These are phyloP conservation scores for Penicillium sumatraense DNA, from an alignment of 2,329 filamentous ascomycete species.

Conservation along the genomic window DNA sequence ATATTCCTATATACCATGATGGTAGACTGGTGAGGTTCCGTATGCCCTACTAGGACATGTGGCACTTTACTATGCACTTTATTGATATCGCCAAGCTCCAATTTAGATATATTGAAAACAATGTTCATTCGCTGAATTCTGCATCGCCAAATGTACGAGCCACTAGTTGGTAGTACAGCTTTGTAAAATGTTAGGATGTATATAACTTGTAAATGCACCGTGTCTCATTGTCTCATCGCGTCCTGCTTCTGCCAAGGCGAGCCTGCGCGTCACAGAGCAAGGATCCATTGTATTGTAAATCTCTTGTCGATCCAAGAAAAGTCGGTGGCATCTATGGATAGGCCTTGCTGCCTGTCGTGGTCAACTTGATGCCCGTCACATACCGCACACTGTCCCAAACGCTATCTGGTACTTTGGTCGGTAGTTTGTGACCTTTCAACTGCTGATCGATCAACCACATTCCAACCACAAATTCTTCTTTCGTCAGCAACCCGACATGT, in stretches of 20 bases:
- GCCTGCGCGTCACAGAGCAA: background rate
- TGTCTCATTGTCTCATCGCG: background rate
- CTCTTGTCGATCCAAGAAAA: background rate
- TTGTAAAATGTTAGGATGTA: background rate
- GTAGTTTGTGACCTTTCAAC: conserved; percentile 53
- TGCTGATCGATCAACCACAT: conserved; percentile 57
- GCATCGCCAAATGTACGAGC: no score
- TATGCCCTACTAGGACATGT: no score
- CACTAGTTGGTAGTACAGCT: no score
- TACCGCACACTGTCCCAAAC: conserved; percentile 53
- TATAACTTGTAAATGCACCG: background rate
- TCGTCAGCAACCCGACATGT: conserved; percentile 41
- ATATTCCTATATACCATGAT: no score
- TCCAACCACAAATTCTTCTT: conserved; percentile 56
- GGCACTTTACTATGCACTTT: no score
- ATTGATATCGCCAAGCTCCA: no score
- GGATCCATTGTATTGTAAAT: background rate
- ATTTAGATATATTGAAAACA: no score
- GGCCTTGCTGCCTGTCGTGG: conserved; percentile 6
- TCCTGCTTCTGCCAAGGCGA: background rate
- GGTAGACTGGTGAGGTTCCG: no score
- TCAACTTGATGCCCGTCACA: conserved; percentile 43
- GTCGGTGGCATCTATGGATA: background rate
- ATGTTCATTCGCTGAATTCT: no score
- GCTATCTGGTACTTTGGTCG: conserved; percentile 49